phyloP scores from a whole-genome alignment of 306 rosid species.

The Rubus parviflorus region DNA sequence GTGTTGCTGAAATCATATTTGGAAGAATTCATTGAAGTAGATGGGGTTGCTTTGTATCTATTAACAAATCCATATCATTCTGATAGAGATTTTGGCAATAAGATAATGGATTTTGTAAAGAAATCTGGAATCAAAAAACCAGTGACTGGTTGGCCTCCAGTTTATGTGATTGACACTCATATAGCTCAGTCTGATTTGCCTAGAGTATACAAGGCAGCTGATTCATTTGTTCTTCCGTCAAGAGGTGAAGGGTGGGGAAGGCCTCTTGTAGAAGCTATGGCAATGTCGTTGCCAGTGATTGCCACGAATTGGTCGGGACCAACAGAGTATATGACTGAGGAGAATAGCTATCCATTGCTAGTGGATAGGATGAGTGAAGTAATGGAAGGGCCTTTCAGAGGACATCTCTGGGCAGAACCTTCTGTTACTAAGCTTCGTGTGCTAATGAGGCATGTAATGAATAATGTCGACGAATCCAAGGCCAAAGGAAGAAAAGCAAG shows the following conservation, averaged over 20 bases:
- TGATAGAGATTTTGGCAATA: conserved; percentile 66
- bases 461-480: conserved; percentile 52
- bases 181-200: conserved; percentile 70
- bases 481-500: conserved; percentile 62
- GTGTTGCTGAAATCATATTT: conserved; percentile 63
- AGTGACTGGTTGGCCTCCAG: conserved; percentile 58
- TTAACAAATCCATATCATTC: conserved; percentile 84
- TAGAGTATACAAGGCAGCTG: conserved; percentile 63
- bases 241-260: conserved; percentile 98
- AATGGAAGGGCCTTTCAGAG: conserved; percentile 71
- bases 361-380: conserved; percentile 73
- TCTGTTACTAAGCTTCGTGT: conserved; percentile 47
- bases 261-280: conserved; percentile 86
- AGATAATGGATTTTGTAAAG: conserved; percentile 71
- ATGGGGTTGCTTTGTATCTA: conserved; percentile 55
- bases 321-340: conserved; percentile 66
- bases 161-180: conserved; percentile 67
- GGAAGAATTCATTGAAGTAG: conserved; percentile 58
- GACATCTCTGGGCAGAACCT: conserved; percentile 93
- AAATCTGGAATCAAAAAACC: conserved; percentile 46
- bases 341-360: conserved; percentile 64
- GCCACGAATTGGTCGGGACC: conserved; percentile 92
- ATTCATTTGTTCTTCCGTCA: conserved; percentile 79
- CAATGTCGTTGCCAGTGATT: conserved; percentile 79
- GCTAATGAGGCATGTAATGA: conserved; percentile 60